phyloP scores from a whole-genome alignment of 2,329 filamentous ascomycete genomes.

The Penicillium sp. region DNA sequence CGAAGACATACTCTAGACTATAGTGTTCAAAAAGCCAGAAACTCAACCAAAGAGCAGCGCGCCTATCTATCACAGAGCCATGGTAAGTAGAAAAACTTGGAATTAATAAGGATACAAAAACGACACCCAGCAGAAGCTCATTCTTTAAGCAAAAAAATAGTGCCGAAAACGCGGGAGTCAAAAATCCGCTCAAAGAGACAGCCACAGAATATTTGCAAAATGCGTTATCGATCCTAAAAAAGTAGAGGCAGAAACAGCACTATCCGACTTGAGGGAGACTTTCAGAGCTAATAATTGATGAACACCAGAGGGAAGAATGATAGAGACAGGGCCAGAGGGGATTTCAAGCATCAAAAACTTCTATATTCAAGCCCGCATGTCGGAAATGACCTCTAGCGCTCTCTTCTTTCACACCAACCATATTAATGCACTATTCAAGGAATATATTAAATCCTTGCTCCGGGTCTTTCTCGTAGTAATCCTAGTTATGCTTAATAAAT shows the following conservation, averaged over 20 bases:
- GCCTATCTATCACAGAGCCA: neutral
- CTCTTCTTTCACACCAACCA: neutral
- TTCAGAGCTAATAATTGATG: too few relatives aligned
- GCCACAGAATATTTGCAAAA: neutral
- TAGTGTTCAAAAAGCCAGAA: neutral
- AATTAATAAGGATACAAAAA: neutral
- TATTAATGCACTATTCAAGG: neutral
- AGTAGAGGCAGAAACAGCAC: too few relatives aligned
- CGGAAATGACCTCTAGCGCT: neutral
- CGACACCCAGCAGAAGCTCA: neutral
- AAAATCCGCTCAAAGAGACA: neutral
- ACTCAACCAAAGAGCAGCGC: too few relatives aligned
- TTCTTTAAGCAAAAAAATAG: neutral
- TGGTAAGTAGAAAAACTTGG: neutral
- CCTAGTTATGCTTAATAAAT: neutral
- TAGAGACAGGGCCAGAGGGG: too few relatives aligned
- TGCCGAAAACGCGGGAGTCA: neutral
- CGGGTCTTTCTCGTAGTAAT: neutral
- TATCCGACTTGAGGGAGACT: too few relatives aligned
- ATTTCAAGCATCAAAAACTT: too few relatives aligned
- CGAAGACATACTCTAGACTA: too few relatives aligned
- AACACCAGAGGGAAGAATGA: too few relatives aligned
- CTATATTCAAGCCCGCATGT: neutral
- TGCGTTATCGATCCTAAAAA: too few relatives aligned
- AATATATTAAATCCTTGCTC: neutral